Evolutionary conservation across 176 grass and related monocot genomes (phyloP).

Genomic region (Elaeis guineensis): DNA sequence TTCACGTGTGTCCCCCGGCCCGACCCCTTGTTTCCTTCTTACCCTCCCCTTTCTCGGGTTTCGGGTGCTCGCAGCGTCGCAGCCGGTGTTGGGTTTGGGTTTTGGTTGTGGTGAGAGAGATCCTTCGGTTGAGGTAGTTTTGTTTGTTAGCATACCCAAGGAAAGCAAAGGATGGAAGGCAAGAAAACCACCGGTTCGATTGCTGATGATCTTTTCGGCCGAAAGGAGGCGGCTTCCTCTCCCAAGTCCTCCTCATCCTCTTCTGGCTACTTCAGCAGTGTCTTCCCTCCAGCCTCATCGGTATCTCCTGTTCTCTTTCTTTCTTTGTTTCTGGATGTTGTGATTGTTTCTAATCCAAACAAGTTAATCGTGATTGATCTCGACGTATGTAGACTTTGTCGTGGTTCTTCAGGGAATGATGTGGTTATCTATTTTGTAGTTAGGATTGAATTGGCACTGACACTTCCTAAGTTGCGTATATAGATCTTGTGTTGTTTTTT

Average conservation of each 20-base stretch:
- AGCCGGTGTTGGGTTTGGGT: too few species aligned
- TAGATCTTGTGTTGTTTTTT: too few species aligned
- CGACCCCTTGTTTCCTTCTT: conserved; percentile 27
- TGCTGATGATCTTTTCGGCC: not conserved
- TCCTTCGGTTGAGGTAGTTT: too few species aligned
- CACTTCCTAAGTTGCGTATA: too few species aligned
- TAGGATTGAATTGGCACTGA: too few species aligned
- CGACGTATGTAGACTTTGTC: too few species aligned
- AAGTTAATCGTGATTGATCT: too few species aligned
- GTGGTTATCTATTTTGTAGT: too few species aligned
- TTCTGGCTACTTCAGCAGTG: conserved; percentile 15
- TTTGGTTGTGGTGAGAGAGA: too few species aligned
- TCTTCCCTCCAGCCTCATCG: conserved; percentile 9
- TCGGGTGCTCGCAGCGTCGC: not conserved
- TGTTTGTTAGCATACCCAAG: too few species aligned
- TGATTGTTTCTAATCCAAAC: not conserved
- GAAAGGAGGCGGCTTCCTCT: not conserved
- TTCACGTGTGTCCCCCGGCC: too few species aligned
- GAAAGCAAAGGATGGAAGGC: not conserved
- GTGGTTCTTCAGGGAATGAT: too few species aligned
- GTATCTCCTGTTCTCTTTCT: not conserved
- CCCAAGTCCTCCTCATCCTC: not conserved
- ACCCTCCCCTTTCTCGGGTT: not conserved
- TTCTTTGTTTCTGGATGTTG: not conserved
- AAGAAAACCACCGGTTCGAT: not conserved